Evolutionary conservation across 1,284 basidiomycete species (phyloP), one percentile per base, ranked within the genome.

Genomic region (Sporisorium scitamineum): DNA sequence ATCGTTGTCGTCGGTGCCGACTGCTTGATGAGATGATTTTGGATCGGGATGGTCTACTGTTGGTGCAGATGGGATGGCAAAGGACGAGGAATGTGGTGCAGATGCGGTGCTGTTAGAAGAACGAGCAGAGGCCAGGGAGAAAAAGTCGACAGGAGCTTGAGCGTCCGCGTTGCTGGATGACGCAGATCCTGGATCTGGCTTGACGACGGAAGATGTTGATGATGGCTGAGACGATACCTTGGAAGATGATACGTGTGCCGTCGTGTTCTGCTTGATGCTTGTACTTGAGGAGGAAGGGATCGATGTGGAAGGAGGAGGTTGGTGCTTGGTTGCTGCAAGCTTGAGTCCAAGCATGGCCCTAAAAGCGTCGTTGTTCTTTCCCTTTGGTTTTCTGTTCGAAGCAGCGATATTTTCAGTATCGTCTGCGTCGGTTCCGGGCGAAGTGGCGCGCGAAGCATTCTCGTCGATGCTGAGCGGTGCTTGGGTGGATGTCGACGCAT

Each of bases 301-400:
- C 26, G 60, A n/a, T 10, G 63, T 20, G 3, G 42, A n/a, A 39
- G 65, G 8, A n/a, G 55, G 3, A 22, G 22, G 22, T 10, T 56
- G 3, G 41, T 66, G 48, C 37, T 70, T 61, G 18, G 52, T 41
- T 6, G 64, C 52, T 31, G 54, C 51, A 10, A 80, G 76, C 39
- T 80, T 75, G 42, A 84, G 77, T 7, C 83, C 83, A 1, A 84
- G 78, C 83, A 84, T 84, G n/a, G 82, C 82, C 29, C 83, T 73
- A 55, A 84, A 84, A 24, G 79, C 83, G 27, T 80, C 78, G 41
- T 84, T 84, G 14, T 64, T 79, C 55, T 83, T 84, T 9, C 61
- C 62, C 24, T 79, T 72, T 3, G 61, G 16, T 37, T 62, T 67
- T 13, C 55, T 26, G 0, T 10, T 26, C 20, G 44, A 20, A 1